Conservation (phyloP, 495 filamentous ascomycete genomes). For the Immersiella caudata region DNA sequence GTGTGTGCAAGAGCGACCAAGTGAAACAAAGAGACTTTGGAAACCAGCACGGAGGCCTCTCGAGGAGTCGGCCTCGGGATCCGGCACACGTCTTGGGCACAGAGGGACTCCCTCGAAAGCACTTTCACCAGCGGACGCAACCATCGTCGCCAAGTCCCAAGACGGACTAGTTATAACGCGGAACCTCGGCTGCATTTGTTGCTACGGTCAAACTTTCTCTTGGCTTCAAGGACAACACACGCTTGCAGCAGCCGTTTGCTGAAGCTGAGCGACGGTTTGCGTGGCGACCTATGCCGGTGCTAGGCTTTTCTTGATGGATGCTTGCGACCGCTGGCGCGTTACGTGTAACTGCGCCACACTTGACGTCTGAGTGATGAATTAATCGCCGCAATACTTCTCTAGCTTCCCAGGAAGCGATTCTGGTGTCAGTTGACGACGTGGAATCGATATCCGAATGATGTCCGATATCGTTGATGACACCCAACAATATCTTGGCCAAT, state of each 20-base stretch:
- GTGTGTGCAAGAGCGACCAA: neutral
- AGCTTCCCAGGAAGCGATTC: neutral
- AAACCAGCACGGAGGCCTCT: neutral
- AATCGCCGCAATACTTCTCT: neutral
- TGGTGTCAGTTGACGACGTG: neutral
- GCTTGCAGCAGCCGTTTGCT: neutral
- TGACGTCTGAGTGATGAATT: neutral
- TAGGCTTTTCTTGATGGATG: neutral
- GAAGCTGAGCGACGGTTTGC: neutral
- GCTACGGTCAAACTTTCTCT: constrained; percentile 1
- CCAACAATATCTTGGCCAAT: no score
- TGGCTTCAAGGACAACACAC: constrained; percentile 11
- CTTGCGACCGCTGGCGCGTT: neutral
- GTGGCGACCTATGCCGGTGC: neutral
- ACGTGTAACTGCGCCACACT: constrained; percentile 17
- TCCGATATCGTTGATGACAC: neutral
- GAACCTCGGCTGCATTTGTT: constrained; percentile 15
- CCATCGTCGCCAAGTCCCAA: neutral
- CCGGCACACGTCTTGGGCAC: neutral
- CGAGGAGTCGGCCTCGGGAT: neutral
- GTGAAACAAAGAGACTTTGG: neutral
- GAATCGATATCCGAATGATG: constrained; percentile 5
- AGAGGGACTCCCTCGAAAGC: neutral
- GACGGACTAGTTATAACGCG: neutral
- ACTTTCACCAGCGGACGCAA: neutral